Evolutionary conservation across 1,284 basidiomycete genomes (phyloP).

Genomic region (Marasmius oreades): DNA sequence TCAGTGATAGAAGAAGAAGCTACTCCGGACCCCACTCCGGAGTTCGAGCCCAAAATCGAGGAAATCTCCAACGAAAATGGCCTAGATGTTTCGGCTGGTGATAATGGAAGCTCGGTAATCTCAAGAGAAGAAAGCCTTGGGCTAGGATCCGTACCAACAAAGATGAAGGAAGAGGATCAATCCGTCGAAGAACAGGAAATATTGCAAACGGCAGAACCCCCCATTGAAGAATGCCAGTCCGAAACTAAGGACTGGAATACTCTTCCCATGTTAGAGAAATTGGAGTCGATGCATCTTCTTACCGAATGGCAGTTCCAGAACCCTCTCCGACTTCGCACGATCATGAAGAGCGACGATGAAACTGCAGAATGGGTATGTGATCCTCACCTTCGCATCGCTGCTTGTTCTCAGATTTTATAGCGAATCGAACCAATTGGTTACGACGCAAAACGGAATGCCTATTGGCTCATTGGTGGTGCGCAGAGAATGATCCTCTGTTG

Average conservation of each 20-base stretch:
- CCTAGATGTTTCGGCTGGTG: background rate
- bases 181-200: background rate
- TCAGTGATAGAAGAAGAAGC: constrained; percentile 16
- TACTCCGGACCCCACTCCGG: constrained; percentile 10
- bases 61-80: background rate
- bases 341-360: constrained; percentile 79
- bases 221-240: constrained; percentile 19
- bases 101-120: background rate
- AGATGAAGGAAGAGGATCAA: constrained; percentile 2
- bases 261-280: constrained; percentile 66
- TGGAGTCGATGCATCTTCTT: constrained; percentile 73
- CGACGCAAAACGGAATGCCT: constrained; percentile 78
- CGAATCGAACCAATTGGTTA: constrained; percentile 86
- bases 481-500: constrained; percentile 11
- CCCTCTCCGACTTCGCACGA: constrained; percentile 54
- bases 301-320: constrained; percentile 83
- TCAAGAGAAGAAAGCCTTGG: background rate
- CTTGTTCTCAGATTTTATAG: constrained; percentile 32
- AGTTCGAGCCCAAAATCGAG: constrained; percentile 5
- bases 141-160: constrained; percentile 5
- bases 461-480: constrained; percentile 84
- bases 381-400: background rate
- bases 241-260: constrained; percentile 63
- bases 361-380: constrained; percentile 66
- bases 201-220: background rate